phyloP scores from a whole-genome alignment of 345 rosid species.

The Eucalyptus pauciflora region DNA sequence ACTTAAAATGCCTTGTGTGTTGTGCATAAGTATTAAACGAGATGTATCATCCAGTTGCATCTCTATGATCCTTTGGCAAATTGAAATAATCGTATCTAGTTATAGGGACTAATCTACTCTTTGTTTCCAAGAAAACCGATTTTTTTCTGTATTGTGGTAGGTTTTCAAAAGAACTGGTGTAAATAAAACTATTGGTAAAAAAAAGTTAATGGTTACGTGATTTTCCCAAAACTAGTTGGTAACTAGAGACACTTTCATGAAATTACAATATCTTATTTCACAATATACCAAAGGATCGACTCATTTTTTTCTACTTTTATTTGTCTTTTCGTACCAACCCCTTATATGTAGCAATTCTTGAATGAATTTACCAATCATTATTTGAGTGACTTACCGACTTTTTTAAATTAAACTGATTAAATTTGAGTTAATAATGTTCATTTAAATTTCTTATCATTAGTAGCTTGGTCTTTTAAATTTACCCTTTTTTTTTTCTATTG shows the following conservation, averaged over 20 bases:
- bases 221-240: neutral
- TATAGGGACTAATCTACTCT: neutral
- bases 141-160: neutral
- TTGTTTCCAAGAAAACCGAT: neutral
- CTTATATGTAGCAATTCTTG: neutral
- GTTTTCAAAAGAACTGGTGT: neutral
- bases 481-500: neutral
- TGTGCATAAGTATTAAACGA: rapidly evolving
- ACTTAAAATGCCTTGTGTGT: neutral
- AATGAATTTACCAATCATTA: neutral
- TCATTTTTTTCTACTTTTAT: neutral
- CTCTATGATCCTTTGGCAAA: neutral
- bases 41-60: neutral
- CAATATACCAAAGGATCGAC: neutral
- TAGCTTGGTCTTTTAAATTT: neutral
- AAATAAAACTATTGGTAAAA: rapidly evolving
- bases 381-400: neutral
- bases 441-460: neutral
- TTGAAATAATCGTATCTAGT: neutral
- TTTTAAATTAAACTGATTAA: neutral
- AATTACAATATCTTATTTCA: neutral
- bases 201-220: neutral
- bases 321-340: neutral
- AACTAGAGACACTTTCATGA: neutral
- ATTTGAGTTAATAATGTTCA: neutral